Conservation (phyloP, 192 early-diverging fungal genomes). For the Gigaspora rosea region DNA sequence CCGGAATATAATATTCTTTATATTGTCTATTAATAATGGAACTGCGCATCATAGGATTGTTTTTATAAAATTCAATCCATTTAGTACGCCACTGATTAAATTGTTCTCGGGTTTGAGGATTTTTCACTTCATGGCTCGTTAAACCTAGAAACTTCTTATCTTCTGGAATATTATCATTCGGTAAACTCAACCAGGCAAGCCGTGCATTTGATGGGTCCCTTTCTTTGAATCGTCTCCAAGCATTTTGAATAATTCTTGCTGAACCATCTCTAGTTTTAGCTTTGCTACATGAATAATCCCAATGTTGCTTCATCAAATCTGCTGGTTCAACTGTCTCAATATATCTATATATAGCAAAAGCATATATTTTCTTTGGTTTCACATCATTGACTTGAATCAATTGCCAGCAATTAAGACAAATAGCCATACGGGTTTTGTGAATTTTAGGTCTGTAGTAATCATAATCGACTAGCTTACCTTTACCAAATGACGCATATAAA, state of each 20-base stretch:
- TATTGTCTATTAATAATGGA: too few relatives aligned
- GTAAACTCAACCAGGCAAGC: conserved; percentile 20
- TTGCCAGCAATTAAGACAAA: conserved; percentile 21
- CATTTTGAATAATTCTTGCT: conserved; percentile 23
- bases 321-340: neutral
- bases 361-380: conserved; percentile 4
- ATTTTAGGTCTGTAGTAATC: conserved; percentile 23
- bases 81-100: neutral
- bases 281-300: conserved; percentile 1
- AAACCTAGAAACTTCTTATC: conserved; percentile 21
- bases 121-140: neutral
- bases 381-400: conserved; percentile 12
- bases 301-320: neutral
- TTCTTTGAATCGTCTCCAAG: conserved; percentile 13
- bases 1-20: too few relatives aligned
- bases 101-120: neutral
- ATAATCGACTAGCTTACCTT: conserved; percentile 1
- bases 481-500: neutral
- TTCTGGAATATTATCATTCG: conserved; percentile 22
- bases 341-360: neutral
- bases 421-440: neutral
- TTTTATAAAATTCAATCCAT: too few relatives aligned
- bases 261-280: conserved; percentile 13
- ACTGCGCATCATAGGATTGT: too few relatives aligned
- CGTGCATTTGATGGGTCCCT: conserved; percentile 22